Percentiles rank a stretch among this genome's conserved stretches.
Evolutionary conservation across 371 early-diverging fungal genomes (phyloP).

Genomic region (Batrachochytrium dendrobatidis): DNA sequence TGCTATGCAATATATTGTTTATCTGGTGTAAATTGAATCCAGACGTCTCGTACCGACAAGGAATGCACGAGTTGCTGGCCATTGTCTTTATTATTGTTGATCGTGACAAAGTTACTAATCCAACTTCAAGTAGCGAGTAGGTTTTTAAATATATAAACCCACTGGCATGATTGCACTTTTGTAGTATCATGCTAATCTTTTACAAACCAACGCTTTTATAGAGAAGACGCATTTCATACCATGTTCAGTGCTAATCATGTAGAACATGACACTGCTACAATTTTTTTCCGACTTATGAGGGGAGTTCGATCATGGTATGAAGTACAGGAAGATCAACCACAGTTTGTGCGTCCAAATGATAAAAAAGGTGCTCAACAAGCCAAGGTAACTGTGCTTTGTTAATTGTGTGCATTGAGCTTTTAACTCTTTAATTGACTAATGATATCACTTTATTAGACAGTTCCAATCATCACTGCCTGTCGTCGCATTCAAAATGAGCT

Average conservation of each 20-base stretch:
- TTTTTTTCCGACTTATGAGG: conserved; percentile 80
- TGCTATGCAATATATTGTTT: conserved; percentile 76
- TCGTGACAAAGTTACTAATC: conserved; percentile 38
- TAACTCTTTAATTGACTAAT: not conserved
- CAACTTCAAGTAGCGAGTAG: conserved; percentile 2
- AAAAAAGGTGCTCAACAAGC: not conserved
- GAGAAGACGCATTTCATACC: not conserved
- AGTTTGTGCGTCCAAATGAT: not conserved
- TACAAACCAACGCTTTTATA: too few relatives aligned
- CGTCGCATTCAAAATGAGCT: conserved; percentile 63
- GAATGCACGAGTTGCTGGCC: conserved; percentile 94
- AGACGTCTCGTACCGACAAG: conserved; percentile 88
- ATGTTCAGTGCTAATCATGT: conserved; percentile 53
- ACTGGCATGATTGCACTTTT: conserved; percentile 5
- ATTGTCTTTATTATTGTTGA: conserved; percentile 72
- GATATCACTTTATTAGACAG: conserved; percentile 13
- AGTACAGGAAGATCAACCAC: conserved; percentile 21
- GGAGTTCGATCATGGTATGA: conserved; percentile 79
- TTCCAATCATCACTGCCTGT: conserved; percentile 70
- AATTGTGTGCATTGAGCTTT: not conserved
- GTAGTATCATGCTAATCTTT: too few relatives aligned
- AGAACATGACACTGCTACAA: conserved; percentile 77
- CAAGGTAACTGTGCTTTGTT: not conserved
- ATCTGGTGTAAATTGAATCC: conserved; percentile 82
- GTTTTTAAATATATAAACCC: conserved; percentile 8